A percentile compares a stretch with the other conserved stretches of the same genome.
Conservation (phyloP, 768 basidiomycete genomes). For the Leccinum subtestaceum region DNA sequence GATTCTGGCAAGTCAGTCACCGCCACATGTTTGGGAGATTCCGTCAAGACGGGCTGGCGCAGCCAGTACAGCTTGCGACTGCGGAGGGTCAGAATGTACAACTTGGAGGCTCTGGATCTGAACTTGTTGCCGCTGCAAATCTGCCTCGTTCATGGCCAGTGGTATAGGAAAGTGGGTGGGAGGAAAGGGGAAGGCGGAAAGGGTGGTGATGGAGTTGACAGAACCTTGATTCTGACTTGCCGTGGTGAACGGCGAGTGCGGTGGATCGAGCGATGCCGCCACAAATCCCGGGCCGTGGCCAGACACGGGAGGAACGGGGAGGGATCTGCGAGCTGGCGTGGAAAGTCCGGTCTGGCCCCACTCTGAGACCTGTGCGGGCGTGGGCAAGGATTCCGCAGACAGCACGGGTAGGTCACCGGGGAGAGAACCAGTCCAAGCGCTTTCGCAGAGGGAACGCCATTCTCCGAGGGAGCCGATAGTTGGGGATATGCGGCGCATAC, state of each 20-base stretch:
- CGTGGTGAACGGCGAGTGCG: conserved; percentile 17
- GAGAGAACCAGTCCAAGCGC: conserved; percentile 57
- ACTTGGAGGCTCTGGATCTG: no score
- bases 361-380: no score
- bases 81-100: no score
- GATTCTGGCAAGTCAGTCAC: no score
- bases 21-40: no score
- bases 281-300: no score
- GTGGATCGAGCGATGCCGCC: no score
- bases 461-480: conserved; percentile 66
- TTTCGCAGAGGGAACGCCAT: conserved; percentile 74
- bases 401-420: no score
- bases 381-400: no score
- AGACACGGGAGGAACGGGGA: conserved; percentile 18
- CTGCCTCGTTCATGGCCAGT: conserved; percentile 31
- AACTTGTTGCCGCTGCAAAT: not conserved
- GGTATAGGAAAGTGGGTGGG: conserved; percentile 72
- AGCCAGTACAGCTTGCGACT: no score
- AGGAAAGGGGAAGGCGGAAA: conserved; percentile 72
- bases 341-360: conserved; percentile 18
- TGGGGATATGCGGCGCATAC: conserved; percentile 64
- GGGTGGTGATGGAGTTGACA: conserved; percentile 54
- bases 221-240: conserved; percentile 25
- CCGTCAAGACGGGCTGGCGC: no score
- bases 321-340: not conserved